These are phyloP conservation scores for Penicillium turbatum DNA, from an alignment of 495 filamentous ascomycete genomes.

Conservation along the genomic window DNA sequence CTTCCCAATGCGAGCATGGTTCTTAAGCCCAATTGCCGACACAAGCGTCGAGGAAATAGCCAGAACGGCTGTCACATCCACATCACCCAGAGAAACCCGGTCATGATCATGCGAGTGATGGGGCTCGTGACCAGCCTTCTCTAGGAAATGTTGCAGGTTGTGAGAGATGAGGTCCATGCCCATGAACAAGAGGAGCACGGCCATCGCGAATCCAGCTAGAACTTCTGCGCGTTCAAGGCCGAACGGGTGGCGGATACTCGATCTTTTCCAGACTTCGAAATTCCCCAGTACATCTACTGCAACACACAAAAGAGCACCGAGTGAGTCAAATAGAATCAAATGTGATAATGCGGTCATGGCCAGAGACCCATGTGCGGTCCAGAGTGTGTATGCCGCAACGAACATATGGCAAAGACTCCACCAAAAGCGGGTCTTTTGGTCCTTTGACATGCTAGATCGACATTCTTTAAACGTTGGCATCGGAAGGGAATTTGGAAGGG, in stretches of 20 bases:
- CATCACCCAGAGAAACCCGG: conserved; percentile 64
- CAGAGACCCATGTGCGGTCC: conserved; percentile 79
- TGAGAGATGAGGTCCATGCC: conserved; percentile 93
- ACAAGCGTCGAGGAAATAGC: conserved; percentile 86
- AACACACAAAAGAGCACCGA: conserved; percentile 89
- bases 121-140: conserved; percentile 57
- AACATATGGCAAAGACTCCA: conserved; percentile 89
- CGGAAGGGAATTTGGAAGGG: conserved; percentile 87
- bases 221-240: conserved; percentile 90
- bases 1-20: conserved; percentile 90
- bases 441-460: conserved; percentile 75
- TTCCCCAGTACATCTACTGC: conserved; percentile 88
- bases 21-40: conserved; percentile 80
- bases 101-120: conserved; percentile 67
- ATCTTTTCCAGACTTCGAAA: conserved; percentile 96
- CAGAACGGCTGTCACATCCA: conserved; percentile 78
- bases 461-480: conserved; percentile 89
- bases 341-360: conserved; percentile 91
- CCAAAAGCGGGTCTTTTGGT: conserved; percentile 74
- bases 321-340: conserved; percentile 88
- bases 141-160: conserved; percentile 81
- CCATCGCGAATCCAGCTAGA: conserved; percentile 94
- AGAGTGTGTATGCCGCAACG: conserved; percentile 77
- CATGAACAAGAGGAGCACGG: conserved; percentile 91
- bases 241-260: conserved; percentile 89